Conservation (phyloP, 805 yeast genomes). For the Nakazawaea siamensis region DNA sequence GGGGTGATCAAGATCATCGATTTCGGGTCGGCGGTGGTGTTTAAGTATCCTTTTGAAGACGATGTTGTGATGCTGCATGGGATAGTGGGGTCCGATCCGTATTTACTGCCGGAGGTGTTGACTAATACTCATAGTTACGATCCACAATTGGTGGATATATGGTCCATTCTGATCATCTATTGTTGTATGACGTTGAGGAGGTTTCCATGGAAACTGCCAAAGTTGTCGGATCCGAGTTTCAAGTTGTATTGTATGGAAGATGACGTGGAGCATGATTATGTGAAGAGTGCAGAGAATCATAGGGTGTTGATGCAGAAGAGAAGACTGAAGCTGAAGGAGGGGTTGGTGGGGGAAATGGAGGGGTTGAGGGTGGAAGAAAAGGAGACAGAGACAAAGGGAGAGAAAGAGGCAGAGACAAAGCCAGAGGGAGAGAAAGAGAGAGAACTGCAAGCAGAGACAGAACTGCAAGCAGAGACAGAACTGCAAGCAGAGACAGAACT, state of each 20-base stretch:
- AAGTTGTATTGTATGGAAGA: conserved; percentile 56
- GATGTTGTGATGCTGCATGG: conserved; percentile 59
- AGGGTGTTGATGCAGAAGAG: conserved; percentile 53
- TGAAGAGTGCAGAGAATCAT: conserved; percentile 64
- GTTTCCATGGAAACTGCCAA: conserved; percentile 86
- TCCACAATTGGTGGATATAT: conserved; percentile 72
- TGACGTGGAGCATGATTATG: conserved; percentile 72
- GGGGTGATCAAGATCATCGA: conserved; percentile 76
- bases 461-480: conserved; percentile 8
- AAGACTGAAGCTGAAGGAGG: background rate
- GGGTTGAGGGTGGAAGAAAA: conserved; percentile 6
- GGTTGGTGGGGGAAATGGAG: background rate
- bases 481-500: conserved; percentile 5
- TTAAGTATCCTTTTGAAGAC: conserved; percentile 65
- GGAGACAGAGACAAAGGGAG: conserved; percentile 10
- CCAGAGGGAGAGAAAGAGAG: background rate
- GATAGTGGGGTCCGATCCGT: conserved; percentile 81
- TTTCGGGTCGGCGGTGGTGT: conserved; percentile 79
- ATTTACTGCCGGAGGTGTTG: conserved; percentile 77
- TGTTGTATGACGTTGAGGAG: conserved; percentile 83
- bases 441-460: background rate
- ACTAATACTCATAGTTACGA: conserved; percentile 47
- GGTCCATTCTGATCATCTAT: conserved; percentile 80
- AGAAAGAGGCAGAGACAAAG: background rate
- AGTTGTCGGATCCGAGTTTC: conserved; percentile 60